These are phyloP conservation scores for Blastobotrys terrestris DNA, from an alignment of 805 yeast genomes.

Conservation along the genomic window DNA sequence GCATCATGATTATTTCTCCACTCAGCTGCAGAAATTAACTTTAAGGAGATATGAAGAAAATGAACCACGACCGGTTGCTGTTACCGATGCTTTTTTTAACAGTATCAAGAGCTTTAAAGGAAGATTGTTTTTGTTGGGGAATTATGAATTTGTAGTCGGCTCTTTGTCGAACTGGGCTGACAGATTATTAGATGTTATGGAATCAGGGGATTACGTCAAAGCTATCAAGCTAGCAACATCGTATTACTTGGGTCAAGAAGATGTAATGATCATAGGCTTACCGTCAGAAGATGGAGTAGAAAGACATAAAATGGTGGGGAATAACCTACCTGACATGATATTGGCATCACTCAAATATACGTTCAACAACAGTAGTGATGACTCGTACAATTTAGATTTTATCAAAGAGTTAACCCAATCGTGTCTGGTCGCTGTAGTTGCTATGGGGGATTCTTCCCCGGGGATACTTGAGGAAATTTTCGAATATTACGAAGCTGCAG, in stretches of 20 bases:
- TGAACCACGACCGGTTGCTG: conserved; percentile 9
- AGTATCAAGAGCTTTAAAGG: conserved; percentile 38
- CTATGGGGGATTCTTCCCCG: conserved; percentile 28
- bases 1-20: conserved; percentile 29
- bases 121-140: conserved; percentile 48
- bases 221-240: conserved; percentile 53
- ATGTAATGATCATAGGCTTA: conserved; percentile 49
- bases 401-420: conserved; percentile 30
- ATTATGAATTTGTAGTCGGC: conserved; percentile 51
- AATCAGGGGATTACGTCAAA: conserved; percentile 41
- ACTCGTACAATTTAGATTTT: neutral
- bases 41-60: neutral
- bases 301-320: conserved; percentile 46
- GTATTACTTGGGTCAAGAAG: conserved; percentile 46
- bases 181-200: conserved; percentile 42
- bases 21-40: conserved; percentile 15
- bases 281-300: conserved; percentile 40
- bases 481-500: conserved; percentile 37
- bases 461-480: conserved; percentile 35
- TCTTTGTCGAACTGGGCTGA: conserved; percentile 67
- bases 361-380: conserved; percentile 25
- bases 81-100: conserved; percentile 32
- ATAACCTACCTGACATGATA: conserved; percentile 53
- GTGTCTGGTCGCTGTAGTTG: conserved; percentile 38
- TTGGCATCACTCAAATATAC: conserved; percentile 44